These are phyloP conservation scores for Chlamydomonas reinhardtii DNA, from an alignment of 163 green algal species.

Conservation along the genomic window DNA sequence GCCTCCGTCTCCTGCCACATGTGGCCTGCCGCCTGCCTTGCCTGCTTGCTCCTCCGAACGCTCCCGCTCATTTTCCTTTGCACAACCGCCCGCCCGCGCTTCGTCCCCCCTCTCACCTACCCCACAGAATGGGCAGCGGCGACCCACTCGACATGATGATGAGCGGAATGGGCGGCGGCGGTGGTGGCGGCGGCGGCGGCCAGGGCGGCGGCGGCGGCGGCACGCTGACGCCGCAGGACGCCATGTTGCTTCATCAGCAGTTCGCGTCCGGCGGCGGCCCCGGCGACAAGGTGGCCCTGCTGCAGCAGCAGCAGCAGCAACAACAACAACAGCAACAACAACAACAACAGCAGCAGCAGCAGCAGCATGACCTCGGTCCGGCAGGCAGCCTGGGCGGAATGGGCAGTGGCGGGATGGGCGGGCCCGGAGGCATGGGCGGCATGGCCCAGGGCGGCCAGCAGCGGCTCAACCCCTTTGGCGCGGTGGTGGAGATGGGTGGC, in stretches of 20 bases:
- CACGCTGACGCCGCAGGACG: slow-evolving; percentile 28
- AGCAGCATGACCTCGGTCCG: neutral
- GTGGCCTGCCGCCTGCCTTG: too few species aligned
- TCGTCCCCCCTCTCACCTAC: too few species aligned
- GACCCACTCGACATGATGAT: slow-evolving; percentile 46
- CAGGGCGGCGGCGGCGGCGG: slow-evolving; percentile 10
- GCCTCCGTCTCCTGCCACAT: too few species aligned
- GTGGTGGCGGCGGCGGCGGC: neutral
- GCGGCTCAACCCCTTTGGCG: slow-evolving; percentile 39
- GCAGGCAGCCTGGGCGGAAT: neutral
- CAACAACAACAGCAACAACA: neutral
- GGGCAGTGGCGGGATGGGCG: slow-evolving; percentile 48
- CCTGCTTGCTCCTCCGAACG: too few species aligned
- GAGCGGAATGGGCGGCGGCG: neutral
- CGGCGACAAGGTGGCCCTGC: slow-evolving; percentile 5
- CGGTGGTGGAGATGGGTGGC: slow-evolving; percentile 26
- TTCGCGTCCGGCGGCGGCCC: slow-evolving; percentile 11
- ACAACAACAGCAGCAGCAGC: neutral
- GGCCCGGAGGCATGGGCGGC: slow-evolving; percentile 44
- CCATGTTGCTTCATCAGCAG: slow-evolving; percentile 47
- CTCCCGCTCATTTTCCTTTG: too few species aligned
- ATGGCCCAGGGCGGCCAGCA: slow-evolving; percentile 9
- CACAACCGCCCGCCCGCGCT: too few species aligned
- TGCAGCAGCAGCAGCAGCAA: slow-evolving; percentile 31
- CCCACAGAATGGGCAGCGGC: slow-evolving; percentile 9